Percentiles rank a stretch among this genome's conserved stretches.
Conservation (phyloP, 2,329 filamentous ascomycete genomes). For the Domatiomyces catenatus region DNA sequence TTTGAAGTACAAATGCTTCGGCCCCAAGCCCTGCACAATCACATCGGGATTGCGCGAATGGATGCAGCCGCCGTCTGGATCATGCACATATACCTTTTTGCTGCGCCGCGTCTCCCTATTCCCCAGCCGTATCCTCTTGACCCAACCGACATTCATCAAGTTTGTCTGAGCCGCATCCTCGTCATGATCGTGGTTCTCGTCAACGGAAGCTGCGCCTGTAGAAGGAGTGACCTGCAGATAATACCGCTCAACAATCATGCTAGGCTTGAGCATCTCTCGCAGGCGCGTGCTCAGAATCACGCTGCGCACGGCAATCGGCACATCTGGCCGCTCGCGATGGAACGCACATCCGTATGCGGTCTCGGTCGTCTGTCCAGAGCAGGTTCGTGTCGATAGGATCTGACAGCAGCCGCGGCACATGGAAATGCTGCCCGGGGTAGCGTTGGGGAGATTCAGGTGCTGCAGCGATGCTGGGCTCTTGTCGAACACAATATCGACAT, state of each 20-base stretch:
- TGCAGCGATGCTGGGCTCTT: background rate
- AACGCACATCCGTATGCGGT: background rate
- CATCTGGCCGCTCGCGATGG: background rate
- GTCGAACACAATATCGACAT: background rate
- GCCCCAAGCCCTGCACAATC: background rate
- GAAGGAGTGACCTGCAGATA: background rate
- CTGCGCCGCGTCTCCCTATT: background rate
- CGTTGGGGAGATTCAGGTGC: background rate
- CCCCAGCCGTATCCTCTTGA: background rate
- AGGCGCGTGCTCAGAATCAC: background rate
- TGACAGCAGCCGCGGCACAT: background rate
- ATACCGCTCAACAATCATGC: background rate
- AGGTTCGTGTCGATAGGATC: background rate
- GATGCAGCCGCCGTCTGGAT: background rate
- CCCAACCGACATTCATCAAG: background rate
- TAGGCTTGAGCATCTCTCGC: background rate
- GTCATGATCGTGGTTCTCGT: background rate
- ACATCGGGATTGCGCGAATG: background rate
- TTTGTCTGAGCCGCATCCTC: background rate
- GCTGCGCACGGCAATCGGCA: background rate
- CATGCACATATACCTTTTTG: background rate
- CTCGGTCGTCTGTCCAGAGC: background rate
- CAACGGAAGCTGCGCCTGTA: background rate
- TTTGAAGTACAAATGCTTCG: background rate
- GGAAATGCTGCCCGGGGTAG: background rate